A percentile compares a stretch with the other conserved stretches of the same genome.
phyloP scores from a whole-genome alignment of 2,329 filamentous ascomycete genomes.

The Diaporthe sp. region DNA sequence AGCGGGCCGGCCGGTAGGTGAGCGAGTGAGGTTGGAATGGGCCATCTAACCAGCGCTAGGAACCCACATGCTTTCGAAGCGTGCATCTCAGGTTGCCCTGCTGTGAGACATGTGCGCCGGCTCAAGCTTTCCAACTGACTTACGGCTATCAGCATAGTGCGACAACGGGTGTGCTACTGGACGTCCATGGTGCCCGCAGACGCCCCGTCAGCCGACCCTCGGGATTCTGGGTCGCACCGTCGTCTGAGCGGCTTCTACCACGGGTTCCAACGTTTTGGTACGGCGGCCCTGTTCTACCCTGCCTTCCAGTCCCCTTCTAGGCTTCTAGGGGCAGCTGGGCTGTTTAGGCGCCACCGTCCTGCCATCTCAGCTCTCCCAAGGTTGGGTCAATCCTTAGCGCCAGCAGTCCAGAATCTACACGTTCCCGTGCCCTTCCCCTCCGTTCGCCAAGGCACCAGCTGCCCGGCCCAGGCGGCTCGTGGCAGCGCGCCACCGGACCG shows the following conservation, averaged over 20 bases:
- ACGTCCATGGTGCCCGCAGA: neutral
- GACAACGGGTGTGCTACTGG: slow-evolving; percentile 27
- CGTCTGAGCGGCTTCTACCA: slow-evolving; percentile 8
- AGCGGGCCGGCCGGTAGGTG: neutral
- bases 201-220: neutral
- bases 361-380: neutral
- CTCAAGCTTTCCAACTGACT: neutral
- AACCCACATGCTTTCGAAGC: neutral
- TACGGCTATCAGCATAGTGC: slow-evolving; percentile 24
- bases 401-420: neutral
- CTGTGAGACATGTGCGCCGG: slow-evolving; percentile 2
- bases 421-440: neutral
- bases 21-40: slow-evolving; percentile 16
- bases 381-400: neutral
- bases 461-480: slow-evolving; percentile 7
- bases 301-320: neutral
- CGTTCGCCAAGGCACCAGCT: slow-evolving; percentile 4
- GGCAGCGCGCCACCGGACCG: neutral
- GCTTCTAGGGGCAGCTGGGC: neutral
- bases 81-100: neutral
- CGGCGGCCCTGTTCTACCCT: slow-evolving; percentile 16
- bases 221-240: slow-evolving; percentile 1
- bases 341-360: neutral
- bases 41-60: neutral
- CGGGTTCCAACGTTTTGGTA: slow-evolving; percentile 1